phyloP scores from a whole-genome alignment of 176 grass and related monocot species.

The barley (Hordeum vulgare) region MorexV3_pseudomolecules_assembly NC_058522.1:577765617-577766116 shows the following conservation, averaged over 20 bases:
- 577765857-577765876: neutral
- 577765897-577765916: neutral
- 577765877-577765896: neutral
- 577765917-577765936: neutral
- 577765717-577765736: slow-evolving; percentile 26
- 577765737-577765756: slow-evolving; percentile 17
- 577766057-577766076: too few species aligned
- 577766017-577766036: too few species aligned
- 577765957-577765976: neutral
- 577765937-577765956: too few species aligned
- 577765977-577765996: neutral
- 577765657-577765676: slow-evolving; percentile 46
- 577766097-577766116: too few species aligned
- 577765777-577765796: neutral
- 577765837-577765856: neutral
- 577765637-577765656: slow-evolving; percentile 29
- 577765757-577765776: slow-evolving; percentile 10
- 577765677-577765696: slow-evolving; percentile 29
- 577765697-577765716: slow-evolving; percentile 10
- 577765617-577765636: slow-evolving; percentile 24
- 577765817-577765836: neutral
- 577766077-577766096: too few species aligned
- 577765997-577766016: neutral
- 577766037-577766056: too few species aligned
- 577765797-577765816: slow-evolving; percentile 4